A percentile compares a stretch with the other conserved stretches of the same genome.
Conservation (phyloP, 306 rosid genomes). For the Cucurbita moschata region DNA sequence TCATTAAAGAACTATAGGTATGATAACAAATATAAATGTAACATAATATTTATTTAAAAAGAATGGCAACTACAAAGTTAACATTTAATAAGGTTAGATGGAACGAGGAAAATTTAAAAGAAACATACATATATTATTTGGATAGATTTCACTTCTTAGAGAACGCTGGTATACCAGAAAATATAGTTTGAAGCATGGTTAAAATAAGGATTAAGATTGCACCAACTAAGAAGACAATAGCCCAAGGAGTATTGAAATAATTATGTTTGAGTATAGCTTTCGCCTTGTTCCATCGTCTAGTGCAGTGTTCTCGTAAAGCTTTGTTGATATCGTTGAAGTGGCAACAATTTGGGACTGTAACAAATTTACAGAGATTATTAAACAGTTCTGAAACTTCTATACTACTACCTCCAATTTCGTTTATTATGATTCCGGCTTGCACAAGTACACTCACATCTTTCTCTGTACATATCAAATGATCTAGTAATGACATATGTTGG, state of each 20-base stretch:
- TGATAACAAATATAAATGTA: too few species aligned
- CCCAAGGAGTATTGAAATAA: background rate
- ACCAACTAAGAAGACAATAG: background rate
- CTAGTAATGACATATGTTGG: background rate
- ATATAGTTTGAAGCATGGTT: background rate
- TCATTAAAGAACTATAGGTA: too few species aligned
- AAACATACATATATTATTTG: too few species aligned
- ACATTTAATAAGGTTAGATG: too few species aligned
- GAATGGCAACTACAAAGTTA: too few species aligned
- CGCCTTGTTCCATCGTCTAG: background rate
- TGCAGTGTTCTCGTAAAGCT: background rate
- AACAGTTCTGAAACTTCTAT: background rate
- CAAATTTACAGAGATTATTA: background rate
- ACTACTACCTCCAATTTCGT: background rate
- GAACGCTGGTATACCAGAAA: too few species aligned
- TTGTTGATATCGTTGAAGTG: too few species aligned
- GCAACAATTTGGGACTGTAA: too few species aligned
- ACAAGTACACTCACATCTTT: background rate
- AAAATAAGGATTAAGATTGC: background rate
- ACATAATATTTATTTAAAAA: too few species aligned
- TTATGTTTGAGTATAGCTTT: background rate
- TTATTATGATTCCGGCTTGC: background rate
- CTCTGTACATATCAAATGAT: background rate
- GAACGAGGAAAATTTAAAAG: too few species aligned
- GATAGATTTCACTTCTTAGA: too few species aligned